phyloP scores from a whole-genome alignment of 306 rosid genomes.

The Styphnolobium japonicum region DNA sequence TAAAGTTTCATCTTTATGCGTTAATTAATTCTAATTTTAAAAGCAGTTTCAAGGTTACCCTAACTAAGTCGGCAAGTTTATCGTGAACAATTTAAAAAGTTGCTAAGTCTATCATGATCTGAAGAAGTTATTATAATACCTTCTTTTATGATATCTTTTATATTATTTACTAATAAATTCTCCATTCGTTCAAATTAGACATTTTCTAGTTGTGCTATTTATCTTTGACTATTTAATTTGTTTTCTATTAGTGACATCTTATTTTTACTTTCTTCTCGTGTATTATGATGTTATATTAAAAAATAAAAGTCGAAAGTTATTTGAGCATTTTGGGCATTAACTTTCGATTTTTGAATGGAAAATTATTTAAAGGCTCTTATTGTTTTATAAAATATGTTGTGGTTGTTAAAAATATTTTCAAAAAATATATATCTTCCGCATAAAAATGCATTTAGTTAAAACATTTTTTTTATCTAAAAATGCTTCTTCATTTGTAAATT shows the following conservation, averaged over 20 bases:
- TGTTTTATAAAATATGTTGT: too few relatives aligned
- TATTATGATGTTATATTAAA: too few relatives aligned
- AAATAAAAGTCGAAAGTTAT: too few relatives aligned
- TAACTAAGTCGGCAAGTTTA: conserved; percentile 21
- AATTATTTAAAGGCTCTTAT: too few relatives aligned
- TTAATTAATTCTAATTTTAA: not conserved
- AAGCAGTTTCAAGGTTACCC: not conserved
- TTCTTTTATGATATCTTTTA: not conserved
- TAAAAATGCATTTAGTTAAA: too few relatives aligned
- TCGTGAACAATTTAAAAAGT: not conserved
- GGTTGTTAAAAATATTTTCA: too few relatives aligned
- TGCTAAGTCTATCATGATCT: not conserved
- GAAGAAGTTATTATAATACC: not conserved
- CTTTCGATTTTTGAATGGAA: too few relatives aligned
- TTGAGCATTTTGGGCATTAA: not conserved
- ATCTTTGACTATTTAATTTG: not conserved
- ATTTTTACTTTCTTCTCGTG: not conserved
- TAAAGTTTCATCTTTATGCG: not conserved
- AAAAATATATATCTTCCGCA: too few relatives aligned
- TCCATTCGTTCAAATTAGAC: too few relatives aligned
- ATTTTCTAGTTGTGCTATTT: not conserved
- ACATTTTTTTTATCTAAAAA: too few relatives aligned
- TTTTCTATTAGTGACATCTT: not conserved
- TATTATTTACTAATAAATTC: too few relatives aligned
- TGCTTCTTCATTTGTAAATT: too few relatives aligned